phyloP scores from a whole-genome alignment of 495 filamentous ascomycete genomes.

The Penicilliopsis zonata region DNA sequence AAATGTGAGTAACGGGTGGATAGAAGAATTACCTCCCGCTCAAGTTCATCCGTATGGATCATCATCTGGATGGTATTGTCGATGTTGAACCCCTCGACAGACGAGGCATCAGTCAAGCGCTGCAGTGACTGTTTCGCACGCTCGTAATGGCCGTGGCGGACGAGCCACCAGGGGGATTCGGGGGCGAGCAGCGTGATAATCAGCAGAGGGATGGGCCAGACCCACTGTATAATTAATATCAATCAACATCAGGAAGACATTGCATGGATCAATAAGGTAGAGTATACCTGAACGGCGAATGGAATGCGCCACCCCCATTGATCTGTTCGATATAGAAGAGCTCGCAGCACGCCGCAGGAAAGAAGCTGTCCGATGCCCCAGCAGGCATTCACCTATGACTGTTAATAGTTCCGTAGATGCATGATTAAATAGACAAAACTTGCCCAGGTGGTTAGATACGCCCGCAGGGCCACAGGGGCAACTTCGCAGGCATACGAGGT shows the following conservation, averaged over 20 bases:
- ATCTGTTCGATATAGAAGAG: constrained; percentile 12
- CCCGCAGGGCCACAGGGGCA: too few relatives aligned
- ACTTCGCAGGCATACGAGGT: too few relatives aligned
- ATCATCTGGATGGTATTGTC: constrained; percentile 77
- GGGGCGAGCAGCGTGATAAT: constrained; percentile 28
- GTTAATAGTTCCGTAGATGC: too few relatives aligned
- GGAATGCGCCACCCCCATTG: constrained; percentile 41
- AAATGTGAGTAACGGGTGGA: too few relatives aligned
- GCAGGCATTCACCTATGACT: constrained; percentile 35
- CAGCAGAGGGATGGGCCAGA: constrained; percentile 38
- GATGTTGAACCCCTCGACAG: constrained; percentile 50
- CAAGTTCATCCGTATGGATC: constrained; percentile 66
- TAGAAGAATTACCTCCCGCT: constrained; percentile 51
- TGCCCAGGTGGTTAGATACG: too few relatives aligned
- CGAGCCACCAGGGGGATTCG: constrained; percentile 36
- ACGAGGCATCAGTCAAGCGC: constrained; percentile 47
- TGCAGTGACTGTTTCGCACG: constrained; percentile 36
- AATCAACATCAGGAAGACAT: too few relatives aligned
- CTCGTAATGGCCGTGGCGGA: constrained; percentile 18
- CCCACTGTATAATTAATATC: too few relatives aligned
- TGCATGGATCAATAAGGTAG: too few relatives aligned
- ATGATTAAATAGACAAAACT: too few relatives aligned
- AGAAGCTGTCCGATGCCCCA: constrained; percentile 39
- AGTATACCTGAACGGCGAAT: constrained; percentile 37
- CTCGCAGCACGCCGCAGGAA: constrained; percentile 34